Percentiles rank a stretch among this genome's conserved stretches.
Evolutionary conservation across 192 early-diverging fungal genomes (phyloP).

Genomic region (Backusella australiensis): DNA sequence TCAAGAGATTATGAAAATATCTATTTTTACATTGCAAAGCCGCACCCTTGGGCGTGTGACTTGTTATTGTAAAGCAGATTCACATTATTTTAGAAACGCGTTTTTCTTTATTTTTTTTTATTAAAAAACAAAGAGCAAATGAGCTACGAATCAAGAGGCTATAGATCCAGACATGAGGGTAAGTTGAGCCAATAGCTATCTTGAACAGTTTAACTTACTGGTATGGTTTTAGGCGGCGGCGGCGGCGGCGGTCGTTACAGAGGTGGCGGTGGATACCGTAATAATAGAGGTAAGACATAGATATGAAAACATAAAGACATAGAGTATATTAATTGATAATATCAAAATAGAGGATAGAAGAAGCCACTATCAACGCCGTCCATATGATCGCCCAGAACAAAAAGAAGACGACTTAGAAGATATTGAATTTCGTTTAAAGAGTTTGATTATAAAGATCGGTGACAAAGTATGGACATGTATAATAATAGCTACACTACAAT

Average conservation of each 20-base stretch:
- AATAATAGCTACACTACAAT: background rate
- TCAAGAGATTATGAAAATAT: no score
- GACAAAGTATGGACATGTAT: conserved; percentile 52
- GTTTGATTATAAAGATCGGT: conserved; percentile 74
- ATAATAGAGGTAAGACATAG: background rate
- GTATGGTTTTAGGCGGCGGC: background rate
- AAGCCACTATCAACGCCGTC: conserved; percentile 16
- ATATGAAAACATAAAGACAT: background rate
- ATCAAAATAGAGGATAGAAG: conserved; percentile 10
- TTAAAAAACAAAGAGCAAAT: background rate
- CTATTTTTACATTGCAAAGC: background rate
- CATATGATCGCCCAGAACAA: conserved; percentile 18
- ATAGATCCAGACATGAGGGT: conserved; percentile 21
- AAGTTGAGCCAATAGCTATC: background rate
- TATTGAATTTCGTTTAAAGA: conserved; percentile 63
- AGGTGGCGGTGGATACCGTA: background rate
- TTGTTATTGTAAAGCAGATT: background rate
- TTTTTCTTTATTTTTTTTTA: background rate
- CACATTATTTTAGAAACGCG: background rate
- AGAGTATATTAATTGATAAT: background rate
- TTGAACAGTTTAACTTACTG: background rate
- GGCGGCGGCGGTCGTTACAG: conserved; percentile 8
- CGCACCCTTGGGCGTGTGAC: background rate
- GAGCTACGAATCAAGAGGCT: conserved; percentile 19
- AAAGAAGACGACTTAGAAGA: conserved; percentile 52